These are phyloP conservation scores for Stipa capillata DNA, from an alignment of 176 grass and related monocot genomes.

Conservation along the genomic window DNA sequence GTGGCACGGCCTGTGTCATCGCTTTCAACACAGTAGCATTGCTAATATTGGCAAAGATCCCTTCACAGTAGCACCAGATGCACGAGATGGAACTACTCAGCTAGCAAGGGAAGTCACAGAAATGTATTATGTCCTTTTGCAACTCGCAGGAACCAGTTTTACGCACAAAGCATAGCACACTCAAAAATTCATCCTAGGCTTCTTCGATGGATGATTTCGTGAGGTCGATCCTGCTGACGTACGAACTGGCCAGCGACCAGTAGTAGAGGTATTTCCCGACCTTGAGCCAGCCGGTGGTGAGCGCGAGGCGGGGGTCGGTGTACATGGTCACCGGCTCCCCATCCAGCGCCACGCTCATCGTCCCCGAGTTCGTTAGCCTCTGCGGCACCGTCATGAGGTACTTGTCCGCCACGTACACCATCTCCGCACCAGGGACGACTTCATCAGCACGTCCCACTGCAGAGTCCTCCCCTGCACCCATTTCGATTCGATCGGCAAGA, in stretches of 20 bases:
- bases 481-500: background rate
- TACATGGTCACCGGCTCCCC: slow-evolving; percentile 54
- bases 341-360: slow-evolving; percentile 45
- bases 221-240: slow-evolving; percentile 53
- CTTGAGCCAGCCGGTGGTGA: slow-evolving; percentile 52
- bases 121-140: too few relatives aligned
- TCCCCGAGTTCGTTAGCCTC: slow-evolving; percentile 25
- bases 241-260: slow-evolving; percentile 32
- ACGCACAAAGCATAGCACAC: too few relatives aligned
- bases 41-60: too few relatives aligned
- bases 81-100: too few relatives aligned
- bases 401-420: slow-evolving; percentile 32
- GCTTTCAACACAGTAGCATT: too few relatives aligned
- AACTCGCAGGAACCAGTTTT: too few relatives aligned
- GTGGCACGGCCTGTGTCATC: too few relatives aligned
- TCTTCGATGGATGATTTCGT: slow-evolving; percentile 23
- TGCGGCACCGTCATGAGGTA: slow-evolving; percentile 22
- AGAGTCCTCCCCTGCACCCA: slow-evolving; percentile 56
- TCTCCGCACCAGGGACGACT: slow-evolving; percentile 35
- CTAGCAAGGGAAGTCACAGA: too few relatives aligned
- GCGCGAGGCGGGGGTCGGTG: slow-evolving; percentile 29
- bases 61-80: too few relatives aligned
- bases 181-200: too few relatives aligned
- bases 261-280: slow-evolving; percentile 59
- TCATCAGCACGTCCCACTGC: slow-evolving; percentile 42